phyloP scores from a whole-genome alignment of 805 yeast genomes.

The Starmerella sp. region DNA sequence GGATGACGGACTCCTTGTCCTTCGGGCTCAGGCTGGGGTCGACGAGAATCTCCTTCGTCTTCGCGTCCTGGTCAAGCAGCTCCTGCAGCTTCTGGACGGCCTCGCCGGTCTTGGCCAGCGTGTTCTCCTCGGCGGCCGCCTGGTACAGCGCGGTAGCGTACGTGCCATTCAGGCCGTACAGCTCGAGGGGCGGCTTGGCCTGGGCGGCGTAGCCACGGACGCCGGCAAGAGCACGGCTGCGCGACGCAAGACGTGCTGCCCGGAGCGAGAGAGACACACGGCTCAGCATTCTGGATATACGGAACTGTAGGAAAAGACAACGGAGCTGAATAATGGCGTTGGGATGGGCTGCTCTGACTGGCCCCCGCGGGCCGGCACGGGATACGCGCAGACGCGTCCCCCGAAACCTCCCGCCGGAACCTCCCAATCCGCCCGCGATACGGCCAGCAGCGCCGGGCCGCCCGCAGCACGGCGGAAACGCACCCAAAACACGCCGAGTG shows the following conservation, averaged over 20 bases:
- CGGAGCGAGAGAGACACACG: conserved; percentile 15
- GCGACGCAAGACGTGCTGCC: conserved; percentile 14
- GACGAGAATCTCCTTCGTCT: conserved; percentile 48
- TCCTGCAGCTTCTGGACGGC: conserved; percentile 50
- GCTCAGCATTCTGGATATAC: conserved; percentile 11
- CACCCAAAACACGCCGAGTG: background rate
- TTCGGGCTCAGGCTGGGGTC: conserved; percentile 75
- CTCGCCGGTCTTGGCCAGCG: conserved; percentile 57
- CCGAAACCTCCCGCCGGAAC: too few relatives aligned
- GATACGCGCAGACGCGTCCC: too few relatives aligned
- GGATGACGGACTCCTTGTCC: conserved; percentile 64
- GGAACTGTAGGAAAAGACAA: background rate
- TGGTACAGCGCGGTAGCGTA: conserved; percentile 90
- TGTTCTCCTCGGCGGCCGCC: conserved; percentile 75
- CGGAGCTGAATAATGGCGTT: conserved; percentile 11
- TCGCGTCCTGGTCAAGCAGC: conserved; percentile 50
- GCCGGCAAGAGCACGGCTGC: conserved; percentile 16
- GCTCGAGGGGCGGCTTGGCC: conserved; percentile 73
- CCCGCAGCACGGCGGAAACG: too few relatives aligned
- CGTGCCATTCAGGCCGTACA: conserved; percentile 92
- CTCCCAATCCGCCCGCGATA: too few relatives aligned
- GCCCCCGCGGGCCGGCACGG: background rate
- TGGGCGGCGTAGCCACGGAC: conserved; percentile 45
- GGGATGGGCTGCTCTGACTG: conserved; percentile 11
- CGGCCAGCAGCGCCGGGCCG: too few relatives aligned